These are phyloP conservation scores for Wallacemonas sp. DNA, from an alignment of 208 protist species.

Conservation along the genomic window DNA sequence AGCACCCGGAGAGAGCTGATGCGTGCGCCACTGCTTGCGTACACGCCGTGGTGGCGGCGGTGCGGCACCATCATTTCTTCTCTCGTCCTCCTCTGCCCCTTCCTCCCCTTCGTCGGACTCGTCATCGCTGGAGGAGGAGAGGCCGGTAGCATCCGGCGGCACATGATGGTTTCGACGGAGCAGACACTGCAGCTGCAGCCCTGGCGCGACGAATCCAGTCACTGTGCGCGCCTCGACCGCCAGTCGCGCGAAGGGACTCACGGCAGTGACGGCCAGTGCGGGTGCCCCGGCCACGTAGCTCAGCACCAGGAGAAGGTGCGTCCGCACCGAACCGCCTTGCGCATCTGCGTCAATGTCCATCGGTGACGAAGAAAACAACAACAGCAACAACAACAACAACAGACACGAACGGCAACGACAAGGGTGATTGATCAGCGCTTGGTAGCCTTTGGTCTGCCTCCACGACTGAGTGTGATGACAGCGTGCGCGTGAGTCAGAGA, in stretches of 20 bases:
- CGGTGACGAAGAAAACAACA: too few species aligned
- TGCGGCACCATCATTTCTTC: background rate
- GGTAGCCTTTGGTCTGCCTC: too few species aligned
- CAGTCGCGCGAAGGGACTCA: background rate
- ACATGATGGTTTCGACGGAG: background rate
- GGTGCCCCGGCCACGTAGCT: constrained; percentile 2
- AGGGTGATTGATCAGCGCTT: too few species aligned
- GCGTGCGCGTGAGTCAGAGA: too few species aligned
- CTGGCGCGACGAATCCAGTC: background rate
- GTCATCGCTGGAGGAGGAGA: background rate
- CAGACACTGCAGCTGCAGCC: constrained; percentile 1
- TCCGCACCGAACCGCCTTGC: background rate
- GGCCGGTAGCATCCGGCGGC: background rate
- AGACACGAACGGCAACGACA: too few species aligned
- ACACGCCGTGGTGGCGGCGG: background rate
- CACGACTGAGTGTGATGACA: too few species aligned
- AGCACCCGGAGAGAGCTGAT: background rate
- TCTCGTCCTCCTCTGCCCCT: background rate
- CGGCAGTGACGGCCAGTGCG: background rate
- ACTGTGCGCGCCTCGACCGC: background rate
- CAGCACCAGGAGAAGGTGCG: background rate
- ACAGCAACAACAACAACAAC: too few species aligned
- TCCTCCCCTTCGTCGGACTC: background rate
- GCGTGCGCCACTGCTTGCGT: background rate
- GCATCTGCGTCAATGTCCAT: background rate